Conservation (phyloP, 441 rosid species). For the Erodium moschatum region DNA sequence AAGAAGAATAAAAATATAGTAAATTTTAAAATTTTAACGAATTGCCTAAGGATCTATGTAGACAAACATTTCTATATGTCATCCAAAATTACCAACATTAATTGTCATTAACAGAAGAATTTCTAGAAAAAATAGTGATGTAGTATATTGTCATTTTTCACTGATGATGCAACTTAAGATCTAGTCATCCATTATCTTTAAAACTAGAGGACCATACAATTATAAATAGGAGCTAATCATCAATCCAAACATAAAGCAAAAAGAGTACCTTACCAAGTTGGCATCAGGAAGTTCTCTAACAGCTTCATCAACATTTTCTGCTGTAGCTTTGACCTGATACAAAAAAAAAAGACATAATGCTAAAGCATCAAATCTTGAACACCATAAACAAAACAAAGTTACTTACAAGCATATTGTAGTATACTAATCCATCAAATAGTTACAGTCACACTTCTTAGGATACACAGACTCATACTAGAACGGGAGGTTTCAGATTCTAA, state of each 20-base stretch:
- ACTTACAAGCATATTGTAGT: background rate
- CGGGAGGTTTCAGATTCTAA: background rate
- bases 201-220: background rate
- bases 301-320: conserved; percentile 88
- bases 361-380: background rate
- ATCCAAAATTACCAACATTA: background rate
- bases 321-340: conserved; percentile 74
- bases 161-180: background rate
- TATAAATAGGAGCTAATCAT: conserved; percentile 12
- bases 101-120: background rate
- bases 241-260: conserved; percentile 25
- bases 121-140: background rate
- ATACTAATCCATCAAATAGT: background rate
- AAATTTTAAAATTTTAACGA: background rate
- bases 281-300: conserved; percentile 98
- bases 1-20: background rate
- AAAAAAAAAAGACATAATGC: conserved; percentile 12
- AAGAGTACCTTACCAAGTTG: conserved; percentile 69
- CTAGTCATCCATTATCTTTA: background rate
- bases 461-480: background rate
- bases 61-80: background rate
- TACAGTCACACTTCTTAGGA: background rate
- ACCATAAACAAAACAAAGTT: background rate
- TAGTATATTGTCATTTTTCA: background rate
- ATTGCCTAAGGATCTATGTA: background rate